A percentile compares a stretch with the other conserved stretches of the same genome.
Evolutionary conservation across 1,139 yeast species (phyloP).

Genomic region (Insectozyma bohioensis): DNA sequence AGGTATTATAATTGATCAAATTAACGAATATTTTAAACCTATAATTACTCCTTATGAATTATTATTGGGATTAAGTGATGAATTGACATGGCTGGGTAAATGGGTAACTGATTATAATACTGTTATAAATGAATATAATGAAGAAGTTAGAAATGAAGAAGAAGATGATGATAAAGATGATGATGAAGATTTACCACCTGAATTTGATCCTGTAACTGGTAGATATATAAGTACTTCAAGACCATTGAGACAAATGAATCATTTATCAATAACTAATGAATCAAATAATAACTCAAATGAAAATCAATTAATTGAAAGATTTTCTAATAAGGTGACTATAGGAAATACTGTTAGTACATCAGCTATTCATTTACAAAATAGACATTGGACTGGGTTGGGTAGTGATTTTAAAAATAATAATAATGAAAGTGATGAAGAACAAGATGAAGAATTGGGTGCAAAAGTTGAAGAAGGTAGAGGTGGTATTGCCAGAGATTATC

Average conservation of each 20-base stretch:
- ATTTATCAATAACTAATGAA: constrained; percentile 54
- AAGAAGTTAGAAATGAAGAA: constrained; percentile 21
- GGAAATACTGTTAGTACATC: constrained; percentile 87
- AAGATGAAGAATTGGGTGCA: constrained; percentile 59
- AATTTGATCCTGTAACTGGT: constrained; percentile 89
- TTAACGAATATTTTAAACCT: constrained; percentile 82
- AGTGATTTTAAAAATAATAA: constrained; percentile 57
- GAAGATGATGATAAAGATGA: constrained; percentile 24
- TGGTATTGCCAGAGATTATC: constrained; percentile 90
- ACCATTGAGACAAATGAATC: constrained; percentile 71
- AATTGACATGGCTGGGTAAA: constrained; percentile 84
- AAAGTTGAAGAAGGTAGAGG: constrained; percentile 74
- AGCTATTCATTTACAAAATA: constrained; percentile 68
- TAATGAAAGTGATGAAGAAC: constrained; percentile 36
- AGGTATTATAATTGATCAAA: constrained; percentile 80
- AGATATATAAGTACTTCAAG: constrained; percentile 62
- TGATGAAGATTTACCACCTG: constrained; percentile 67
- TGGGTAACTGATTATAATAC: constrained; percentile 83
- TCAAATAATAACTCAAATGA: constrained; percentile 19
- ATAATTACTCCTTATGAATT: constrained; percentile 93
- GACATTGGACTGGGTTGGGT: constrained; percentile 91
- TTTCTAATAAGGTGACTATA: constrained; percentile 62
- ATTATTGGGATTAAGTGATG: constrained; percentile 71
- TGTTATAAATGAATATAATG: constrained; percentile 38
- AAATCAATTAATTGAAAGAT: constrained; percentile 53